Conservation (phyloP, 1,284 basidiomycete genomes). For the Peniophora sp. region DNA sequence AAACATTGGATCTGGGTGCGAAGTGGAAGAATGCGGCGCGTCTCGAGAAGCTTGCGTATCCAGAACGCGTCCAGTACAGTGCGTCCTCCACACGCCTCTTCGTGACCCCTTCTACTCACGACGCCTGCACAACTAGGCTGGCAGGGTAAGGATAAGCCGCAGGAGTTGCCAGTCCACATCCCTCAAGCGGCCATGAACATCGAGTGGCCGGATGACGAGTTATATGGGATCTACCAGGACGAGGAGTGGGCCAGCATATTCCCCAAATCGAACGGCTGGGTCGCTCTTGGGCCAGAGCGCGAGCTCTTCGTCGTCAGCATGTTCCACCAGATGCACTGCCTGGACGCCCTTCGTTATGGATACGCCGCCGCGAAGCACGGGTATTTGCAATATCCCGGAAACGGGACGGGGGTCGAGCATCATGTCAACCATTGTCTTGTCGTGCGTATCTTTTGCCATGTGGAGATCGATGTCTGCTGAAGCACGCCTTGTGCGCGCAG, state of each 20-base stretch:
- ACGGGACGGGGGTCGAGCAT: conserved; percentile 19
- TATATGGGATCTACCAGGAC: conserved; percentile 18
- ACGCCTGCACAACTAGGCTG: conserved; percentile 13
- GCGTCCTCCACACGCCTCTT: too few species aligned
- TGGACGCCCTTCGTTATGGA: conserved; percentile 23
- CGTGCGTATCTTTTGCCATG: too few species aligned
- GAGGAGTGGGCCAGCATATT: conserved; percentile 28
- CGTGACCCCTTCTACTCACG: too few species aligned
- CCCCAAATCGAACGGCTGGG: conserved; percentile 25
- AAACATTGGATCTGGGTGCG: too few species aligned
- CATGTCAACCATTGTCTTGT: conserved; percentile 30
- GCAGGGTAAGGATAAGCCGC: conserved; percentile 14
- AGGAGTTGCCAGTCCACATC: conserved; percentile 13
- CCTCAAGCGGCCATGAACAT: conserved; percentile 10
- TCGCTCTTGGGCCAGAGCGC: conserved; percentile 22
- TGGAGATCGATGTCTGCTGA: too few species aligned
- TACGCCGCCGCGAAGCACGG: conserved; percentile 10
- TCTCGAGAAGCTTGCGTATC: too few species aligned
- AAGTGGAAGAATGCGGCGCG: too few species aligned
- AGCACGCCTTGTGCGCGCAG: conserved; percentile 8
- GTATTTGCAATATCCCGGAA: conserved; percentile 2
- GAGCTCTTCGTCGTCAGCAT: conserved; percentile 25
- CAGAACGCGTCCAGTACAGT: too few species aligned
- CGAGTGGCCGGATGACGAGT: conserved; percentile 5
- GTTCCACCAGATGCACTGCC: conserved; percentile 27